Conservation (phyloP, 169 alveolate species). For the Babesia ovata region DNA sequence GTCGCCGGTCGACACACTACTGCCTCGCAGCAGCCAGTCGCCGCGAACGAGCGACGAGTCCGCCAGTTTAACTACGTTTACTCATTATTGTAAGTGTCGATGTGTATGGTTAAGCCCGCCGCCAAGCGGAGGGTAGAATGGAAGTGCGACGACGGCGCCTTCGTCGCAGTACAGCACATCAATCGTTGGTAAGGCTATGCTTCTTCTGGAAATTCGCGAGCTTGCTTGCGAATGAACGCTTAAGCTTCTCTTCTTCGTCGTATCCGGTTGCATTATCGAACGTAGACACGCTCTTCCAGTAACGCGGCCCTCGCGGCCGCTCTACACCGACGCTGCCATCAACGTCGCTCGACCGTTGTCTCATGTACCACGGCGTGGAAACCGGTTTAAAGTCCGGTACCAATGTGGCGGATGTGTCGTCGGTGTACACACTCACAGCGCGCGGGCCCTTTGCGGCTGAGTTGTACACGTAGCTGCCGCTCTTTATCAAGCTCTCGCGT, state of each 20-base stretch:
- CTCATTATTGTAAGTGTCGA: no score
- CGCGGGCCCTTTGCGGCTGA: conserved; percentile 41
- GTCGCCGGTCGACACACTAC: no score
- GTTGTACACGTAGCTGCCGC: conserved; percentile 58
- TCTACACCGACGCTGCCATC: neutral
- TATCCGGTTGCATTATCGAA: neutral
- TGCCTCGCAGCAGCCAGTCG: no score
- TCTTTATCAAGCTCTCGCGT: conserved; percentile 60
- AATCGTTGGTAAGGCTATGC: conserved; percentile 24
- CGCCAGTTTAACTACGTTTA: no score
- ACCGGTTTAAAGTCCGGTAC: conserved; percentile 58
- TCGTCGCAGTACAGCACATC: neutral
- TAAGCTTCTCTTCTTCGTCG: conserved; percentile 25
- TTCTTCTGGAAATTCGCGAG: conserved; percentile 18
- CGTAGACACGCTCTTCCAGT: conserved; percentile 24
- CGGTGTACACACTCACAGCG: conserved; percentile 54
- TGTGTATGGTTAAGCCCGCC: no score
- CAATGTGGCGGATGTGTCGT: conserved; percentile 43
- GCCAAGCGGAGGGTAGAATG: no score
- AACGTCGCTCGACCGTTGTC: conserved; percentile 9
- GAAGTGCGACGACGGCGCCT: neutral
- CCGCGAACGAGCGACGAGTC: no score
- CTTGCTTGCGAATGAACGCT: neutral
- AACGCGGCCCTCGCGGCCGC: conserved; percentile 23
- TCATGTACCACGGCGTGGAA: conserved; percentile 67